A percentile compares a stretch with the other conserved stretches of the same genome.
Conservation (phyloP, 2,329 filamentous ascomycete genomes). For the Ophiocordyceps sinensis region DNA sequence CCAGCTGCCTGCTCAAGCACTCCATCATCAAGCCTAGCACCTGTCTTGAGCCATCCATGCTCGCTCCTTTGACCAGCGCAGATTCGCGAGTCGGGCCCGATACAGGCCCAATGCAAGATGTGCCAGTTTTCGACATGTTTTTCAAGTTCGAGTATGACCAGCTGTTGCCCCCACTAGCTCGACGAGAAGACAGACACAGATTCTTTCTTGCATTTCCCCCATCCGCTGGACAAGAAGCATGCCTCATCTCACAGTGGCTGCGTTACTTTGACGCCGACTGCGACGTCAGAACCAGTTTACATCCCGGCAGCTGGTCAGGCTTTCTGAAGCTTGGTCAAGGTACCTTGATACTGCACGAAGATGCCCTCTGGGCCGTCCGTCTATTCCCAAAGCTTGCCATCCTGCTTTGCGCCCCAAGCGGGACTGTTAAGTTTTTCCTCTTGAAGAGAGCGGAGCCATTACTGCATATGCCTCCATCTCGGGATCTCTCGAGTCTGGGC, state of each 20-base stretch:
- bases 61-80: constrained; percentile 10
- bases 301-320: constrained; percentile 29
- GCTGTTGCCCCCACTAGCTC: constrained; percentile 10
- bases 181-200: constrained; percentile 7
- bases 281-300: constrained; percentile 25
- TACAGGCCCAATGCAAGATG: constrained; percentile 1
- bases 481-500: background rate
- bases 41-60: constrained; percentile 7
- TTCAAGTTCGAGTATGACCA: constrained; percentile 17
- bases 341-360: constrained; percentile 31
- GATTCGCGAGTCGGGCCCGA: background rate
- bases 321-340: constrained; percentile 20
- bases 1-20: constrained; percentile 17
- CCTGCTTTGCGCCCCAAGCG: constrained; percentile 15
- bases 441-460: constrained; percentile 18
- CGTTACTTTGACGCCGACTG: constrained; percentile 22
- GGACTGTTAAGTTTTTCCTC: constrained; percentile 22
- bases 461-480: constrained; percentile 3
- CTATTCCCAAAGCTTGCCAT: constrained; percentile 22
- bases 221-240: constrained; percentile 16
- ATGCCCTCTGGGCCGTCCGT: constrained; percentile 20
- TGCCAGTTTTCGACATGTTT: constrained; percentile 13
- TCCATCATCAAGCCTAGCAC: constrained; percentile 19
- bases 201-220: constrained; percentile 37
- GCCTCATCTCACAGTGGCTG: constrained; percentile 31